phyloP scores from a whole-genome alignment of 768 basidiomycete species.

The Amanita rimosa region DNA sequence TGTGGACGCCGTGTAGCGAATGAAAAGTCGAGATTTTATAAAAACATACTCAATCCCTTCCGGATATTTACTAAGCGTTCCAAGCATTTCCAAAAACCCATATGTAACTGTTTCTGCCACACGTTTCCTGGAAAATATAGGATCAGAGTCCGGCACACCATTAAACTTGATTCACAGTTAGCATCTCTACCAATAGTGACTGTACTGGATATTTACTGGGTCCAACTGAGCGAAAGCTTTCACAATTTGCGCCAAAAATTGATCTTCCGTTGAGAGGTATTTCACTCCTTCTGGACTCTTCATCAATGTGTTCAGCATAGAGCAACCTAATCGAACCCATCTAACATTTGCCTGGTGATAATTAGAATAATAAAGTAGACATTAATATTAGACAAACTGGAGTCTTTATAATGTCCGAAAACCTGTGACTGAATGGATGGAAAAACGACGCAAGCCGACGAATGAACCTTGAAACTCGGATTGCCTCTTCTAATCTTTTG shows the following conservation, averaged over 20 bases:
- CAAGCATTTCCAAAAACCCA: slow-evolving; percentile 95
- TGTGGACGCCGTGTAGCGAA: slow-evolving; percentile 18
- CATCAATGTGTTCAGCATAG: slow-evolving; percentile 73
- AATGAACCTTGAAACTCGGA: slow-evolving; percentile 81
- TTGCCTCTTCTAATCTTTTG: slow-evolving; percentile 89
- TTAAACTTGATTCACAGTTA: slow-evolving; percentile 40
- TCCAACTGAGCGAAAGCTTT: slow-evolving; percentile 89
- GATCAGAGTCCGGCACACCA: slow-evolving; percentile 59
- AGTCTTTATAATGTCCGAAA: slow-evolving; percentile 68
- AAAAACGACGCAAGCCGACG: slow-evolving; percentile 89
- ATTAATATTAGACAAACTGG: slow-evolving; percentile 29
- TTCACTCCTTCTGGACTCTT: slow-evolving; percentile 73
- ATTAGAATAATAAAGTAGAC: background rate
- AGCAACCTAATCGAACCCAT: slow-evolving; percentile 83
- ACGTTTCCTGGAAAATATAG: slow-evolving; percentile 76
- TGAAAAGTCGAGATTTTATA: background rate
- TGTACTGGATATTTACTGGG: slow-evolving; percentile 44
- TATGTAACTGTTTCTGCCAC: slow-evolving; percentile 76
- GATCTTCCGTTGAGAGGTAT: slow-evolving; percentile 75
- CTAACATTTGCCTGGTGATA: slow-evolving; percentile 54
- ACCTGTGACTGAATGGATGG: slow-evolving; percentile 81
- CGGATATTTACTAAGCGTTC: slow-evolving; percentile 75
- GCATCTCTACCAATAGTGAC: background rate
- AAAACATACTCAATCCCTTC: slow-evolving; percentile 82
- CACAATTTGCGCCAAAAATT: slow-evolving; percentile 72